phyloP scores from a whole-genome alignment of 345 rosid genomes.

The Conringia planisiliqua region DNA sequence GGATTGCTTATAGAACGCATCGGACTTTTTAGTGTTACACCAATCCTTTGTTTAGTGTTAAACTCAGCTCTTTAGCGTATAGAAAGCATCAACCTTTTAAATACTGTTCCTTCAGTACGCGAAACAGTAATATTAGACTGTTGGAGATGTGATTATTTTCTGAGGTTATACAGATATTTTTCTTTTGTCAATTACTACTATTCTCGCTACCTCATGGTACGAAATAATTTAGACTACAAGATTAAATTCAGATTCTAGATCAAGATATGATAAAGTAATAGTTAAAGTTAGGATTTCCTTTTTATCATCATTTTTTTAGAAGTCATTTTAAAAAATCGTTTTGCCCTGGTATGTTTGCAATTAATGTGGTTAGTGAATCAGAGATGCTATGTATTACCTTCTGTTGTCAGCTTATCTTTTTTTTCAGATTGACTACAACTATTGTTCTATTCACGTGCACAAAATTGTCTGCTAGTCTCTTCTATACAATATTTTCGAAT shows the following conservation, averaged over 20 bases:
- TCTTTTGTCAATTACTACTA: too few species aligned
- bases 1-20: not conserved
- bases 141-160: not conserved
- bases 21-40: not conserved
- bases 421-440: not conserved
- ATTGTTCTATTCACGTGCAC: constrained; percentile 6
- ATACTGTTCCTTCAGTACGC: not conserved
- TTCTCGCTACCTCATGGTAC: not conserved
- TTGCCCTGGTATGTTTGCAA: not conserved
- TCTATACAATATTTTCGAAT: not conserved
- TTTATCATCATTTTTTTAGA: not conserved
- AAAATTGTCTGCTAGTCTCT: not conserved
- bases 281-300: not conserved
- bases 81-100: not conserved
- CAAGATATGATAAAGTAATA: not conserved
- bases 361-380: not conserved
- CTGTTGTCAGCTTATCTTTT: not conserved
- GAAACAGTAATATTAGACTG: not conserved
- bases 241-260: not conserved
- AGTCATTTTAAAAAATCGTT: not conserved
- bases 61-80: not conserved
- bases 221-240: not conserved
- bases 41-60: not conserved
- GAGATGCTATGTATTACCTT: not conserved
- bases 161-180: not conserved